Evolutionary conservation across 306 rosid genomes (phyloP), one percentile per base, ranked within the genome.

Genomic region (Adenanthera pavonina): DNA sequence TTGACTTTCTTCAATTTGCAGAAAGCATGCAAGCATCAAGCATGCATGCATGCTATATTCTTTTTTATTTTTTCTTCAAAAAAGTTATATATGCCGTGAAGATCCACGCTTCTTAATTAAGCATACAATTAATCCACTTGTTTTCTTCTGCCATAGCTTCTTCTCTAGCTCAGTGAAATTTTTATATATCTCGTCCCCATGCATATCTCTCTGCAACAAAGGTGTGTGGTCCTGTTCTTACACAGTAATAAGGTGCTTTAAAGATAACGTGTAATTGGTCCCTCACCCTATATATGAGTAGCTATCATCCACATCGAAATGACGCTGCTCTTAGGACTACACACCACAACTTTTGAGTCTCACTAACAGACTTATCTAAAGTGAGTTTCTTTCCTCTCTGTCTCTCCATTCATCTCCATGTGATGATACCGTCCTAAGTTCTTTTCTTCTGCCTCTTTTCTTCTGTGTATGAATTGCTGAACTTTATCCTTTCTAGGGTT

Each of bases 131-230:
- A 61, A 61, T 61, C 43, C 68, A 30, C n/a, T 60, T 60, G 67
- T 7, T 10, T 25, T 60, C 36, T 60, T 69, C 76, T 47, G 69
- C 53, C 81, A 7, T 19, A 75, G 68, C 57, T 4, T 33, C 0
- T 30, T 1, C 57, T n/a, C 38, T 9, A 53, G 71, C 74, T 68
- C 6, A 46, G 54, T 56, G 68, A 75, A 75, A 75, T 77, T 78
- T 66, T 80, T 75, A 25, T 25, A 25, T 25, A 78, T 65, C 69
- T 84, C 83, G 80, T 66, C 61, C 74, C 82, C 77, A 69, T 87
- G 88, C 95, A 92, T 91, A 90, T 94, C 92, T 90, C 92, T 90
- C 90, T 88, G 92, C 89, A 84, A 74, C 41, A 84, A 90, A 89
- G 91, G 48, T 76, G 87, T 48, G 97, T 94, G 97, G 98, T 92